Evolutionary conservation across 164 flowering plant species (phyloP).

Genomic region (Magnolia sinica): DNA sequence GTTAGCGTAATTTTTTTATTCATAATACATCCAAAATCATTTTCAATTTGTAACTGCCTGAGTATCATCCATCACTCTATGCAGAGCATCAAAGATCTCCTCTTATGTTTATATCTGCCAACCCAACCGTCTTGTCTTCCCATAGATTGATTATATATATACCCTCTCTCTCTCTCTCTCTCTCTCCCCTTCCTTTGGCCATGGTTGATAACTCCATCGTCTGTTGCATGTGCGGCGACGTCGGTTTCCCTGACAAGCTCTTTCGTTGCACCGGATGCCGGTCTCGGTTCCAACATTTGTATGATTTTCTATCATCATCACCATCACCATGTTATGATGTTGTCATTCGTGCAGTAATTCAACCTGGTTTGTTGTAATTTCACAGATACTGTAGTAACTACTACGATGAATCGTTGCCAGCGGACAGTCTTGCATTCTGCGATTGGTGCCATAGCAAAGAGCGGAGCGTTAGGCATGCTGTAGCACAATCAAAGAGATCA

Average conservation of each 20-base stretch:
- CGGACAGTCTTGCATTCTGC: conserved; percentile 42
- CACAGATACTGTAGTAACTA: conserved; percentile 88
- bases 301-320: conserved; percentile 24
- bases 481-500: conserved; percentile 30
- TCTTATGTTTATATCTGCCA: no score
- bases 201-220: conserved; percentile 48
- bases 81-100: no score
- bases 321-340: conserved; percentile 4
- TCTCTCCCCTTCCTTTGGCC: not conserved
- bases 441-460: conserved; percentile 89
- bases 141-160: no score
- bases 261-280: conserved; percentile 80
- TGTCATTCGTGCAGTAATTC: not conserved
- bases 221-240: conserved; percentile 96
- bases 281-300: conserved; percentile 89
- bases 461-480: conserved; percentile 22
- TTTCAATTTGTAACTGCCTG: no score
- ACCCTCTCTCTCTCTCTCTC: not conserved
- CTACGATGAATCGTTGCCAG: conserved; percentile 35
- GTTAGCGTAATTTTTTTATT: no score
- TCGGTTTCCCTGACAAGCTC: conserved; percentile 89
- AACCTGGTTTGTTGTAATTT: not conserved
- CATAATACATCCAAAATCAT: no score
- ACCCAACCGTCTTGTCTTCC: no score
- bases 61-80: no score